phyloP scores from a whole-genome alignment of 176 grass and related monocot genomes.

The Rhipidocladum racemiflorum region DNA sequence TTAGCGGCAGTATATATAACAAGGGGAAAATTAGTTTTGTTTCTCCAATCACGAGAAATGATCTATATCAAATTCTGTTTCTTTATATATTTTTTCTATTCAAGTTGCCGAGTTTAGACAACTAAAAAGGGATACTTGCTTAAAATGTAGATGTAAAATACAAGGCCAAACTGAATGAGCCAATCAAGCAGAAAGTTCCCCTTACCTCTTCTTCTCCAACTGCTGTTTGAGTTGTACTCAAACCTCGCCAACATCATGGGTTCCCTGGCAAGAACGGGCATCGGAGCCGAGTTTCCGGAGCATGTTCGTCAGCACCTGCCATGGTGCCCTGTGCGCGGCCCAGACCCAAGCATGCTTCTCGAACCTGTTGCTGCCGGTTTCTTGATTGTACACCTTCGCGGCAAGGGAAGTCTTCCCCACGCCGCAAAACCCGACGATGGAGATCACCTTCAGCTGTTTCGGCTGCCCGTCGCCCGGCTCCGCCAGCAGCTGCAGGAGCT shows the following conservation, averaged over 20 bases:
- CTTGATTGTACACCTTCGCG: not conserved
- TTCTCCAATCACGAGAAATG: too few species aligned
- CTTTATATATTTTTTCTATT: too few species aligned
- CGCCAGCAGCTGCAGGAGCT: constrained; percentile 5
- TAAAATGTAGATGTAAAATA: too few species aligned
- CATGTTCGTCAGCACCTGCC: not conserved
- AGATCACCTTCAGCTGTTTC: too few species aligned
- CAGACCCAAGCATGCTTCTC: not conserved
- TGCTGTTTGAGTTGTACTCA: not conserved
- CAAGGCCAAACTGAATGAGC: not conserved
- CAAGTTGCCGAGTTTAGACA: too few species aligned
- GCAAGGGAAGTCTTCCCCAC: constrained; percentile 23
- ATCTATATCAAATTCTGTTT: too few species aligned
- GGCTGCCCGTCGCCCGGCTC: not conserved
- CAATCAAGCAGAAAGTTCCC: not conserved
- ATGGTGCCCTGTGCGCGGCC: not conserved
- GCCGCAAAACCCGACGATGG: constrained; percentile 24
- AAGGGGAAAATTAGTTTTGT: not conserved
- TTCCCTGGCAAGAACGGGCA: not conserved
- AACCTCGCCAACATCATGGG: not conserved
- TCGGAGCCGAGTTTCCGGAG: not conserved
- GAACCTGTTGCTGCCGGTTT: not conserved
- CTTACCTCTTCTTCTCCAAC: not conserved
- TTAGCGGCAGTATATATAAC: too few species aligned
- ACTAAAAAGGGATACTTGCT: too few species aligned